Evolutionary conservation across 306 rosid genomes (phyloP), one percentile per base, ranked within the genome.

Genomic region (Vicia sativa): DNA sequence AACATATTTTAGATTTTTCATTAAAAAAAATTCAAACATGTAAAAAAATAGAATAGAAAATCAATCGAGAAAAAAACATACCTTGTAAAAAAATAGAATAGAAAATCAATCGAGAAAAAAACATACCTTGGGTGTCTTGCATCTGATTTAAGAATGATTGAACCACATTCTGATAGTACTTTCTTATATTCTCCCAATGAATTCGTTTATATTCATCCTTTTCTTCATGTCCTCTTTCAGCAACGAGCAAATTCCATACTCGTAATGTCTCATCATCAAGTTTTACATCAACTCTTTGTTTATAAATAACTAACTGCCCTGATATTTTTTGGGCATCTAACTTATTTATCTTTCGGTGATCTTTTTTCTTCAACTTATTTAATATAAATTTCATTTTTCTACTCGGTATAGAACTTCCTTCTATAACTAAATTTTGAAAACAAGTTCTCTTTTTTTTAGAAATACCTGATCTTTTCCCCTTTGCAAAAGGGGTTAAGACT

Each of bases 221-320:
- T 11, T 80, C 76, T 0, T 70, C 66, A 0, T 57, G n/a, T 14
- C 18, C 31, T 11, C 44, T 68, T 16, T 35, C 72, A 37, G 69
- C 45, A 62, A 64, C 13, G 2, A 83, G 19, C 8, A 75, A 28
- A 13, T 65, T 65, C 89, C 89, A 88, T 10, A 73, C 72, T 14
- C 60, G 68, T 16, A 56, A 9, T 0, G 71, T 71, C 26, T 77
- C 73, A n/a, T 74, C 14, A 11, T 73, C 83, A 29, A 70, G 45
- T 1, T 66, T 12, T 10, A 80, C 41, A 7, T 74, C 57, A n/a
- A 11, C 26, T 1, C 2, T 26, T 7, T 12, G 23, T 41, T 72
- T 73, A 65, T 72, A 46, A 11, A 15, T 34, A 68, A 75, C 75
- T 9, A 72, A 3, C 4, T n/a, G 45, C 19, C 72, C 2, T 13